Percentiles rank a stretch among this genome's conserved stretches.
Conservation (phyloP, 805 yeast species). For the Lachancea meyersii region DNA sequence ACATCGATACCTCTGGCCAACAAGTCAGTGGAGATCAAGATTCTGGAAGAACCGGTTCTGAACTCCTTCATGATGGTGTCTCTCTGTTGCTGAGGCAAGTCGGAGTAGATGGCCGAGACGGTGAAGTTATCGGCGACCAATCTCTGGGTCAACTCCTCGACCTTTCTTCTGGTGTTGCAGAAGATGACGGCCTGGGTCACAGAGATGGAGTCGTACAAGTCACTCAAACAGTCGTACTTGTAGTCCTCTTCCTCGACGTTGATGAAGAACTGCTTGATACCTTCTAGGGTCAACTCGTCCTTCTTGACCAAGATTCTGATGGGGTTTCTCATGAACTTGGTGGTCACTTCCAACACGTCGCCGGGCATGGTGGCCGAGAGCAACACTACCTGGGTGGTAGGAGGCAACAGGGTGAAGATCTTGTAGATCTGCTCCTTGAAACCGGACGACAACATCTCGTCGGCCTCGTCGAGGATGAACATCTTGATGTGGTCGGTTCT, state of each 20-base stretch:
- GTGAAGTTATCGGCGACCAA: constrained; percentile 79
- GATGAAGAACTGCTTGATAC: constrained; percentile 86
- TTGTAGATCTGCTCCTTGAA: constrained; percentile 94
- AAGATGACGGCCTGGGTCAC: constrained; percentile 97
- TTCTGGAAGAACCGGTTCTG: constrained; percentile 88
- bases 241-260: constrained; percentile 88
- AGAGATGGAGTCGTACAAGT: constrained; percentile 88
- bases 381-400: constrained; percentile 84
- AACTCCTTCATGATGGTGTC: constrained; percentile 94
- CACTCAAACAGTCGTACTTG: constrained; percentile 93
- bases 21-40: constrained; percentile 91
- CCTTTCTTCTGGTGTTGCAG: constrained; percentile 95
- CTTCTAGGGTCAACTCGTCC: constrained; percentile 91
- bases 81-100: constrained; percentile 91
- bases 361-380: constrained; percentile 91
- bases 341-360: constrained; percentile 87
- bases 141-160: constrained; percentile 79
- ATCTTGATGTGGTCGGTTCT: constrained; percentile 80
- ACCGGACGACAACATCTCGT: constrained; percentile 82
- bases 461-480: constrained; percentile 97
- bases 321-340: constrained; percentile 89
- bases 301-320: constrained; percentile 89
- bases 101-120: constrained; percentile 95
- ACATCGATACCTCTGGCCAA: constrained; percentile 99
- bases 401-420: constrained; percentile 77